phyloP scores from a whole-genome alignment of 768 basidiomycete species.

The Lactarius indigo region DNA sequence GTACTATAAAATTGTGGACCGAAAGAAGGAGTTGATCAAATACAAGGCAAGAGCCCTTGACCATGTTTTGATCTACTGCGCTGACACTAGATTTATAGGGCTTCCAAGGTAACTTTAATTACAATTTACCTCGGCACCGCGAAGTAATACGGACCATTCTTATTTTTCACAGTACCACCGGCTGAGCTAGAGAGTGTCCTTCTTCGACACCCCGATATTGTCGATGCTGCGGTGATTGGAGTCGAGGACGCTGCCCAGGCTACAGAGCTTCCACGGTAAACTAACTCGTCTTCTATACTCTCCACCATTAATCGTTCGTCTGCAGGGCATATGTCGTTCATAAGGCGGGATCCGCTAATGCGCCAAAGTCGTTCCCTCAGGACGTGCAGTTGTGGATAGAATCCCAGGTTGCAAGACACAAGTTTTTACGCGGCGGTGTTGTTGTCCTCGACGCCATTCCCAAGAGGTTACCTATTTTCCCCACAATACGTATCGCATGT shows the following conservation, averaged over 20 bases:
- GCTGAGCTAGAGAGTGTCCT: constrained; percentile 81
- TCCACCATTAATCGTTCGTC: not conserved
- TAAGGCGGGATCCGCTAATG: constrained; percentile 34
- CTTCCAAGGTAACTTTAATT: constrained; percentile 57
- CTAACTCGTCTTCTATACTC: too few species aligned
- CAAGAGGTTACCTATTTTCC: constrained; percentile 49
- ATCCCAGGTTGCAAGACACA: constrained; percentile 68
- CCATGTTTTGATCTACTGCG: not conserved
- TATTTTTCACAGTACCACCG: constrained; percentile 60
- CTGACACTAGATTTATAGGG: constrained; percentile 41
- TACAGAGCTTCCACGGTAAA: constrained; percentile 77
- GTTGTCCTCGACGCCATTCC: constrained; percentile 60
- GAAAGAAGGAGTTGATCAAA: constrained; percentile 73
- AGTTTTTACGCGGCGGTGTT: constrained; percentile 73
- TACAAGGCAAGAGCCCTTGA: constrained; percentile 48
- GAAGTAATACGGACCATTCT: not conserved
- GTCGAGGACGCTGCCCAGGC: constrained; percentile 61
- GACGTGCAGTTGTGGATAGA: constrained; percentile 65
- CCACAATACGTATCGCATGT: not conserved
- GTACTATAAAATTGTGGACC: constrained; percentile 69
- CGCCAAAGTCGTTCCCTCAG: constrained; percentile 43
- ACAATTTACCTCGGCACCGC: not conserved
- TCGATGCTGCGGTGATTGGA: constrained; percentile 81
- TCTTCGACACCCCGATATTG: constrained; percentile 68
- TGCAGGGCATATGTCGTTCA: constrained; percentile 63